phyloP scores from a whole-genome alignment of 768 basidiomycete genomes.

The Russula sp. region DNA sequence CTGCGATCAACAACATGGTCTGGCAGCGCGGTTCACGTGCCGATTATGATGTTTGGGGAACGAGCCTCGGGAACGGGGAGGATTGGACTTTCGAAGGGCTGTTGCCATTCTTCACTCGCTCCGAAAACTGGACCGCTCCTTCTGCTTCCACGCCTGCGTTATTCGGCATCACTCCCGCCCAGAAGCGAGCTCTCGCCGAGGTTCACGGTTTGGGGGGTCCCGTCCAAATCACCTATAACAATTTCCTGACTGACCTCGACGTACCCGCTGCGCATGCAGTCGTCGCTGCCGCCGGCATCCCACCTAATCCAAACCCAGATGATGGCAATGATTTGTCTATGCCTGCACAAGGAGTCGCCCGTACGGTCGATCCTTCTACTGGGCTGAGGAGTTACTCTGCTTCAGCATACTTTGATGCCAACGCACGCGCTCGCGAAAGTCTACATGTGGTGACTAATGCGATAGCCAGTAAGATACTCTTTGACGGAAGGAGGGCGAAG shows the following conservation, averaged over 20 bases:
- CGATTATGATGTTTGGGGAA: conserved; percentile 19
- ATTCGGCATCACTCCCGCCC: conserved; percentile 6
- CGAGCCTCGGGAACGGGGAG: conserved; percentile 12
- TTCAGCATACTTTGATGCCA: conserved; percentile 15
- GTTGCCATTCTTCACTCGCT: conserved; percentile 15
- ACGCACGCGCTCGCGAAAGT: conserved; percentile 8
- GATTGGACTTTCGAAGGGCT: conserved; percentile 18
- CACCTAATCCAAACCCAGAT: conserved; percentile 16
- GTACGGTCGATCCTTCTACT: conserved; percentile 12
- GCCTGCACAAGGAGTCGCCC: conserved; percentile 17
- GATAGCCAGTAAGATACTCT: conserved; percentile 9
- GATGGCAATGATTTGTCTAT: conserved; percentile 18
- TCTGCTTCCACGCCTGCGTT: conserved; percentile 6
- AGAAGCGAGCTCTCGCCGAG: conserved; percentile 4
- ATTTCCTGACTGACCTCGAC: conserved; percentile 16
- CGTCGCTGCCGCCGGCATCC: conserved; percentile 7
- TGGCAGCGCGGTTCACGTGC: conserved; percentile 19
- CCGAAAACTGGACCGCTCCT: conserved; percentile 18
- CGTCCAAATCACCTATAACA: conserved; percentile 19
- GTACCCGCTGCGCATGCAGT: conserved; percentile 18
- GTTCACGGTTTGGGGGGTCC: conserved; percentile 9
- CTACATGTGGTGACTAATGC: conserved; percentile 16
- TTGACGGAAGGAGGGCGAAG: conserved; percentile 11
- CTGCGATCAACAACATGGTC: conserved; percentile 20
- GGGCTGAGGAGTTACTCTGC: conserved; percentile 17